Base-by-base conservation (phyloP, 2,329 filamentous ascomycete species). In the Reticulascus tulasneorum region DNA sequence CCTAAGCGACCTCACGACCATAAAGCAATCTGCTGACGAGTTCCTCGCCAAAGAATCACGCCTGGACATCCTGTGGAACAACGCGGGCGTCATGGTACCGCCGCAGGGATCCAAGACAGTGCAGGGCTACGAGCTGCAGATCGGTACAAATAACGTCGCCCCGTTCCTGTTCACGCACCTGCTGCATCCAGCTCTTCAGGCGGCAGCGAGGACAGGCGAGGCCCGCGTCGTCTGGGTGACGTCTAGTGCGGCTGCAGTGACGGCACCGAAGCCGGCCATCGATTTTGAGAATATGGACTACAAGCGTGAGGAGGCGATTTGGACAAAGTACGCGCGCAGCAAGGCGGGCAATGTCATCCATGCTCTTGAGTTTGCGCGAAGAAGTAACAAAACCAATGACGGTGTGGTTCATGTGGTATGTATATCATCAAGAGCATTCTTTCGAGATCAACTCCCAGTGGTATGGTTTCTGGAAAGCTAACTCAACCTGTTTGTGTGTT, bases 51-150 rank as follows among this genome's bases (percentile, higher is more conserved):
- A 47, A 28, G 52, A 56, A 35, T 40, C 20, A 19, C 44, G 55
- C 6, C 42, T 66, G 4, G 56, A 66, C 42, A 56, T 63, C 6
- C 41, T 67, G 20, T 56, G 59, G 40, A 59, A 67, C 44, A 67
- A 67, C 46, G 64, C 64, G 1, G 63, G 54, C 6, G 50, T 66
- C 21, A 66, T 65, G 60, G 41, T 47, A 3, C 54, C 59, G 2
- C 60, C 60, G 1, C 35, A 45, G 6, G 59, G 58, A 5, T 59
- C 54, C 30, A 59, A 54, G 38, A 57, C 59, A 13, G 50, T 53
- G 8, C 55, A 59, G 40, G 53, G 54, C 16, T 49, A 54, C 35
- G 56, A 59, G 40, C 44, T 56, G 18, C 54, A 59, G 38, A 38
- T 58, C 7, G 55, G 51, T 22, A 47, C 47, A 19, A 60, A 59